These are phyloP conservation scores for Ramaria rubella DNA, from an alignment of 768 basidiomycete genomes.

Conservation along the genomic window DNA sequence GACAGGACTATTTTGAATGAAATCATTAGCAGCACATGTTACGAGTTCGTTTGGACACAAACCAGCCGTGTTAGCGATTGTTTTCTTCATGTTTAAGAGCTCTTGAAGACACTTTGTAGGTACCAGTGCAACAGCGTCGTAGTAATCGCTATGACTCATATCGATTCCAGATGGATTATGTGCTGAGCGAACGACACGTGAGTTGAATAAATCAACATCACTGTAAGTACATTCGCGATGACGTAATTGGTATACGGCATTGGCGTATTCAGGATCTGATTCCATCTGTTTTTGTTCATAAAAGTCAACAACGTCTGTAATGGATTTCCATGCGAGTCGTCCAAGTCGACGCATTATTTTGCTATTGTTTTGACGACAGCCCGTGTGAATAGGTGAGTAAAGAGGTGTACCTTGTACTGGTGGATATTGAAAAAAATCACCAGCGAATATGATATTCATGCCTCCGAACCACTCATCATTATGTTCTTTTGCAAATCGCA, in stretches of 20 bases:
- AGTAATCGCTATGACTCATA: not conserved
- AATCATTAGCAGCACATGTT: conserved; percentile 24
- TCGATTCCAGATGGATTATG: not conserved
- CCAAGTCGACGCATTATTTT: not conserved
- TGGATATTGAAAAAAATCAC: conserved; percentile 38
- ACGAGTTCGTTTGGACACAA: conserved; percentile 21
- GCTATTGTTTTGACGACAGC: not conserved
- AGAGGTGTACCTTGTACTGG: conserved; percentile 28
- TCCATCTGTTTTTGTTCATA: not conserved
- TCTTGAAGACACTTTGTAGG: conserved; percentile 5
- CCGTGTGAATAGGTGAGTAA: conserved; percentile 11
- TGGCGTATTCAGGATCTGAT: not conserved
- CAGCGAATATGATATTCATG: conserved; percentile 36
- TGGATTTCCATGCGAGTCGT: not conserved
- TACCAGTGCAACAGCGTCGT: conserved; percentile 5
- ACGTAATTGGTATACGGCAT: conserved; percentile 7
- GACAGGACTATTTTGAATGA: conserved; percentile 6
- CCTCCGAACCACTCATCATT: conserved; percentile 28
- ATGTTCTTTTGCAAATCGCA: conserved; percentile 28
- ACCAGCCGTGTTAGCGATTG: conserved; percentile 21
- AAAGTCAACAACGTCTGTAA: not conserved
- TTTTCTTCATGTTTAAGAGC: conserved; percentile 11
- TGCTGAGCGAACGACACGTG: conserved; percentile 7
- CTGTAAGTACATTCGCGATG: conserved; percentile 19
- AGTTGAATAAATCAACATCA: conserved; percentile 32